Evolutionary conservation across 139 green algal species (phyloP), one percentile per base, ranked within the genome.

Genomic region (Ettlia oleoabundans): DNA sequence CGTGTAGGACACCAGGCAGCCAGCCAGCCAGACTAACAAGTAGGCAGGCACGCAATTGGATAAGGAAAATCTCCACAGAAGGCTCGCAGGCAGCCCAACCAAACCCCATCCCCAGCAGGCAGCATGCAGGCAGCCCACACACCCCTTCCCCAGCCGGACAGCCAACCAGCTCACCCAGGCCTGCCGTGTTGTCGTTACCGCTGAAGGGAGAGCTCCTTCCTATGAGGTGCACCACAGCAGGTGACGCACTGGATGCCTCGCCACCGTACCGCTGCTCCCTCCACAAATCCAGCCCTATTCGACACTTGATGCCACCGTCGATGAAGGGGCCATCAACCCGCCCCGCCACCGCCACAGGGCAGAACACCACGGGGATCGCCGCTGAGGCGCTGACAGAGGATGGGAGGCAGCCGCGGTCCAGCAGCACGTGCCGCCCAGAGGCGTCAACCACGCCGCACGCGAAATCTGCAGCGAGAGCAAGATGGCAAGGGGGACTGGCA

Each of bases 161-260:
- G 2, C 41, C 13, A 43, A 37, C 3, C 1, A 21, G 3, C 65
- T 53, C 61, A 63, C 89, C 86, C 40, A 78, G 82, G 28, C 58
- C 65, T 7, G 67, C 78, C 3, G 92, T 82, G 75, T 91, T 90
- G 78, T 98, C 95, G 15, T 76, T 77, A 55, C 95, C 95, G 82
- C 86, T 93, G 79, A 98, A 97, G 2, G 89, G 89, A 0, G 91
- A 96, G 80, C 86, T 94, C 13, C 94, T 85, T 7, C 83, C 64
- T 68, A 97, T 96, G 26, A 98, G 82, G 76, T 98, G 95, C 47
- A 98, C 91, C n/a, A 97, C 83, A 9, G 92, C 93, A 4, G 89
- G 88, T 0, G 88, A 89, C n/a, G 65, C 37, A 22, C 42, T 18
- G 30, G 61, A n/a, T n/a, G n/a, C n/a, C 52, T 66, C 73, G 33